Evolutionary conservation across 2,329 filamentous ascomycete species (phyloP).

Genomic region (Pseudogymnoascus destructans): DNA sequence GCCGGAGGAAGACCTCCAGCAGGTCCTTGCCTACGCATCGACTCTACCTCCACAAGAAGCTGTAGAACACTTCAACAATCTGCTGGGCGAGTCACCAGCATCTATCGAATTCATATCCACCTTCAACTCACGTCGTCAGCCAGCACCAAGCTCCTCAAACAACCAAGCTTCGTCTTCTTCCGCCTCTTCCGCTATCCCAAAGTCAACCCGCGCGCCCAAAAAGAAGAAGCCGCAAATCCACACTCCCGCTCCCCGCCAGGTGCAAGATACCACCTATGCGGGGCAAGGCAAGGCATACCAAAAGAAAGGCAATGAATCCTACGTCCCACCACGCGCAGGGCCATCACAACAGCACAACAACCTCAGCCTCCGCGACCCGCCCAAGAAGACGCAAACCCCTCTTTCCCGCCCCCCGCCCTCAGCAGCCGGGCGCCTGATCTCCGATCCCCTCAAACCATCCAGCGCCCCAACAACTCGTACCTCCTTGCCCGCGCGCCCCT

Average conservation of each 20-base stretch:
- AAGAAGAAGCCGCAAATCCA: slow-evolving; percentile 51
- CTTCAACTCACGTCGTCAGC: slow-evolving; percentile 54
- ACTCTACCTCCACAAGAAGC: slow-evolving; percentile 65
- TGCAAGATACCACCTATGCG: slow-evolving; percentile 50
- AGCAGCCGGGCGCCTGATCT: slow-evolving; percentile 67
- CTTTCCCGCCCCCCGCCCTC: slow-evolving; percentile 34
- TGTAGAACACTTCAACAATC: slow-evolving; percentile 71
- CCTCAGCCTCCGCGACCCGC: slow-evolving; percentile 33
- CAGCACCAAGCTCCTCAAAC: slow-evolving; percentile 26
- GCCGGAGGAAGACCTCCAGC: slow-evolving; percentile 69
- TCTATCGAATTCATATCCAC: slow-evolving; percentile 58
- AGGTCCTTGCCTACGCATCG: slow-evolving; percentile 70
- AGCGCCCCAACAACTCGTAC: slow-evolving; percentile 40
- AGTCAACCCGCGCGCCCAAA: slow-evolving; percentile 34
- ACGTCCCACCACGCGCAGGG: slow-evolving; percentile 42
- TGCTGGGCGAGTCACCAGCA: slow-evolving; percentile 75
- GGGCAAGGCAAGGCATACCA: slow-evolving; percentile 52
- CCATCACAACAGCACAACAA: slow-evolving; percentile 29
- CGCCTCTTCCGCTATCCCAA: slow-evolving; percentile 31
- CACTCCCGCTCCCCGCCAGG: slow-evolving; percentile 47
- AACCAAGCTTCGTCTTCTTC: slow-evolving; percentile 7
- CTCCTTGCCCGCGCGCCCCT: slow-evolving; percentile 37
- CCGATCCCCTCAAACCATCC: slow-evolving; percentile 51
- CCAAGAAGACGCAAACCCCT: slow-evolving; percentile 28
- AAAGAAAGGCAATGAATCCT: slow-evolving; percentile 62